A percentile compares a stretch with the other conserved stretches of the same genome.
Conservation (phyloP, 2,329 filamentous ascomycete genomes). For the Fusarium haematococcum region DNA sequence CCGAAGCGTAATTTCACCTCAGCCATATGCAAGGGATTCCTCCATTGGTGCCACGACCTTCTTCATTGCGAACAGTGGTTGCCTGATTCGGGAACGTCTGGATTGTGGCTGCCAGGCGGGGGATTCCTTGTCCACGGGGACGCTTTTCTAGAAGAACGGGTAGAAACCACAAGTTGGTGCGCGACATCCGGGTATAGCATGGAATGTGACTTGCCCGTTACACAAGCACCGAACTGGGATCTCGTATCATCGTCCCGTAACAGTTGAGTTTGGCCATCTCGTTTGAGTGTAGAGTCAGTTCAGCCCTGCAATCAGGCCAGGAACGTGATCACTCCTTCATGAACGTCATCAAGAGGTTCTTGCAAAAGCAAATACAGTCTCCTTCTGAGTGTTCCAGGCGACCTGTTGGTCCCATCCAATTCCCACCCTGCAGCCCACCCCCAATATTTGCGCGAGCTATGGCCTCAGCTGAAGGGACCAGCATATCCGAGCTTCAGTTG, state of each 20-base stretch:
- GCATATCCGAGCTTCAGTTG: neutral
- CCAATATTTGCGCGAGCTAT: neutral
- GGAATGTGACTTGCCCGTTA: neutral
- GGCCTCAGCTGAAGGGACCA: neutral
- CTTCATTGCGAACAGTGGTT: constrained; percentile 8
- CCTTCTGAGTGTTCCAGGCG: neutral
- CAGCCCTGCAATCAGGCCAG: neutral
- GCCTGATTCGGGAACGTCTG: neutral
- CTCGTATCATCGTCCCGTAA: neutral
- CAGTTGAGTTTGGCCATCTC: neutral
- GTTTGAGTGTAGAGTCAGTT: neutral
- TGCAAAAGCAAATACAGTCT: constrained; percentile 1
- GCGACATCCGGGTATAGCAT: neutral
- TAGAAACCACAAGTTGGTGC: constrained; percentile 5
- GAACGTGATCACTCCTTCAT: neutral
- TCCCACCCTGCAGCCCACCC: neutral
- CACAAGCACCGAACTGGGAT: neutral
- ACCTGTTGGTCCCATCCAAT: neutral
- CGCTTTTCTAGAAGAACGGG: constrained; percentile 28
- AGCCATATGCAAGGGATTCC: neutral
- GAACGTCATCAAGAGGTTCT: neutral
- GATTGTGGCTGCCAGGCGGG: constrained; percentile 6
- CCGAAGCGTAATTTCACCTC: neutral
- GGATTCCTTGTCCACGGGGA: neutral
- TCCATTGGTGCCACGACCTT: neutral